Conservation (phyloP, 495 filamentous ascomycete species). For the Penicillium taxi region DNA sequence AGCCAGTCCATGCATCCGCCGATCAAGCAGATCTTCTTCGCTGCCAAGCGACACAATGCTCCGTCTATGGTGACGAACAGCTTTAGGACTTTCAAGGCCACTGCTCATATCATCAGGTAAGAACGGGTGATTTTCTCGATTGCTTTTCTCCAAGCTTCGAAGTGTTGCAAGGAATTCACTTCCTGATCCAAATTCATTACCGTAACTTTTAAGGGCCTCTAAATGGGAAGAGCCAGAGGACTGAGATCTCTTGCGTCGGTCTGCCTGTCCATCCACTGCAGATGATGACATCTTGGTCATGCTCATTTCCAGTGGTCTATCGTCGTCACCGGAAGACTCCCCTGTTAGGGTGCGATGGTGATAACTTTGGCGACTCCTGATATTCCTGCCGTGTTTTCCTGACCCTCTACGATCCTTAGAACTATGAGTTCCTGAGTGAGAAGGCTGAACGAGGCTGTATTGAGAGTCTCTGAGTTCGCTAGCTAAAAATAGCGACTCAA, state of each 20-base stretch:
- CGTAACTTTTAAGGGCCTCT: constrained; percentile 7
- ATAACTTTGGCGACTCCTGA: constrained; percentile 13
- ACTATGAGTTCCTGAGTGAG: constrained; percentile 1
- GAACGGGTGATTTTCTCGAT: constrained; percentile 5
- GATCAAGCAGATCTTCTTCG: constrained; percentile 72
- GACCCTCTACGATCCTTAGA: background rate
- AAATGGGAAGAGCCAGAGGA: constrained; percentile 14
- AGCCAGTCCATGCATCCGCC: constrained; percentile 79
- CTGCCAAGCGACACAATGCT: constrained; percentile 70
- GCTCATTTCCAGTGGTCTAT: constrained; percentile 72
- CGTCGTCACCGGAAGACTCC: constrained; percentile 73
- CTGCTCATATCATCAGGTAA: constrained; percentile 20
- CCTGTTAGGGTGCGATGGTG: constrained; percentile 37
- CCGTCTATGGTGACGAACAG: constrained; percentile 30
- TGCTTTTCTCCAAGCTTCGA: constrained; percentile 11
- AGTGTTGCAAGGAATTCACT: constrained; percentile 23
- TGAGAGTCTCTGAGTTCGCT: constrained; percentile 33
- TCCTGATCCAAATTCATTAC: constrained; percentile 5
- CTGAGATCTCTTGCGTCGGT: constrained; percentile 11
- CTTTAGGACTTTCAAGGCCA: constrained; percentile 16
- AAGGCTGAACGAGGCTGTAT: constrained; percentile 14
- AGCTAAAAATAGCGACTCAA: constrained; percentile 57
- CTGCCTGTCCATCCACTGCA: constrained; percentile 3
- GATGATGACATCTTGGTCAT: constrained; percentile 33
- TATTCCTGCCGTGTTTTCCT: background rate